phyloP scores from a whole-genome alignment of 441 rosid genomes.

The Arabidopsis hybrid region DNA sequence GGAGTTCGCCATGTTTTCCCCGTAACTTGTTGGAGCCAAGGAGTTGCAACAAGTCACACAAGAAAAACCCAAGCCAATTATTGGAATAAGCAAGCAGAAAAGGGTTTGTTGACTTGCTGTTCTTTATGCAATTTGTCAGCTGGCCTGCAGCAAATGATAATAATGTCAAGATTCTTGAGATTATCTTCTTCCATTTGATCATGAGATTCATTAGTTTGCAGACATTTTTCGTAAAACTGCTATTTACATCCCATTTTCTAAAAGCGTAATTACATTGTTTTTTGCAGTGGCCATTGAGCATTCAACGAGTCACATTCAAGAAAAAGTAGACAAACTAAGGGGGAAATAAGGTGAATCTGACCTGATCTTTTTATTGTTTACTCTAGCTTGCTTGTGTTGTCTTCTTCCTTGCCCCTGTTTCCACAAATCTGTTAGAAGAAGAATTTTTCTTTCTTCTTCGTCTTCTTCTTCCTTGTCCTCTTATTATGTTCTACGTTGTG shows the following conservation, averaged over 20 bases:
- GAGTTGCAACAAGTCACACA: conserved; percentile 19
- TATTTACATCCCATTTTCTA: conserved; percentile 17
- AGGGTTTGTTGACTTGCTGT: conserved; percentile 8
- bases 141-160: conserved; percentile 32
- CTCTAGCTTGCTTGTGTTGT: background rate
- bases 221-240: conserved; percentile 13
- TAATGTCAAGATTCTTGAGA: conserved; percentile 24
- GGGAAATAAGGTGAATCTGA: conserved; percentile 27
- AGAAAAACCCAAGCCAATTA: background rate
- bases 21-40: conserved; percentile 22
- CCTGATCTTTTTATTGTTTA: conserved; percentile 20
- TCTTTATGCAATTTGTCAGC: conserved; percentile 10
- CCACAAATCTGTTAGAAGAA: background rate
- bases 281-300: conserved; percentile 25
- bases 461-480: conserved; percentile 14
- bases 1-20: conserved; percentile 33
- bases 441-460: conserved; percentile 7
- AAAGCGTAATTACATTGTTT: background rate
- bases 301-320: conserved; percentile 38
- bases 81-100: conserved; percentile 23
- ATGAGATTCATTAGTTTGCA: conserved; percentile 18
- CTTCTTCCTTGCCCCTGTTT: conserved; percentile 22
- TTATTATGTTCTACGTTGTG: conserved; percentile 15
- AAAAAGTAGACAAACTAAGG: conserved; percentile 16
- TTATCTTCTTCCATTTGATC: conserved; percentile 5